Evolutionary conservation across 2,329 filamentous ascomycete genomes (phyloP).

Genomic region (Stagonosporopsis vannaccii): DNA sequence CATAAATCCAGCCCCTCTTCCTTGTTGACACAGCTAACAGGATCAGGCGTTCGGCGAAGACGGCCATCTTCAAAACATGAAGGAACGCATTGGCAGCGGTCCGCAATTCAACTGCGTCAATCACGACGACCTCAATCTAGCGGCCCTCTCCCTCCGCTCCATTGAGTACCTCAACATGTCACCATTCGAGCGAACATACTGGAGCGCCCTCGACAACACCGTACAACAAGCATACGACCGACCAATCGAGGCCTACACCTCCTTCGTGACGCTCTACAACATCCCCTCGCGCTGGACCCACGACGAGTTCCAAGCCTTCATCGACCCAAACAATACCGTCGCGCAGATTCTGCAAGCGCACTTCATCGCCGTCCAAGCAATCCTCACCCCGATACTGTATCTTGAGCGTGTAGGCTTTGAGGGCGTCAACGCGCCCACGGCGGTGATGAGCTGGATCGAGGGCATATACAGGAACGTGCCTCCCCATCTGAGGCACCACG

Average conservation of each 20-base stretch:
- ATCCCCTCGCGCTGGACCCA: slow-evolving; percentile 51
- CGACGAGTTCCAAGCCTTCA: slow-evolving; percentile 53
- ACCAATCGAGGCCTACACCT: slow-evolving; percentile 50
- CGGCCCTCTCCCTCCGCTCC: slow-evolving; percentile 36
- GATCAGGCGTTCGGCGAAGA: slow-evolving; percentile 42
- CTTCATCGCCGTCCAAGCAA: slow-evolving; percentile 56
- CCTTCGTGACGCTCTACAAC: slow-evolving; percentile 54
- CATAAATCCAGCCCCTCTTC: background rate
- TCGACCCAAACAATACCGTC: slow-evolving; percentile 52
- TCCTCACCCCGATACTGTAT: slow-evolving; percentile 53
- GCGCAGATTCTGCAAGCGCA: slow-evolving; percentile 56
- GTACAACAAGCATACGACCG: slow-evolving; percentile 40
- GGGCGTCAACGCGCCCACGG: slow-evolving; percentile 43
- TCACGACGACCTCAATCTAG: slow-evolving; percentile 40
- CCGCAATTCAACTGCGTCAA: slow-evolving; percentile 28
- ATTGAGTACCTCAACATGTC: slow-evolving; percentile 39
- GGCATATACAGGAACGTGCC: slow-evolving; percentile 42
- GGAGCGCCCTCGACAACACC: slow-evolving; percentile 33
- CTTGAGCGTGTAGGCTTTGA: slow-evolving; percentile 45
- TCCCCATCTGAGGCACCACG: slow-evolving; percentile 29
- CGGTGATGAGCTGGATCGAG: slow-evolving; percentile 43
- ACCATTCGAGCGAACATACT: slow-evolving; percentile 39
- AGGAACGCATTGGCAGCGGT: slow-evolving; percentile 32
- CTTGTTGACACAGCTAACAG: slow-evolving; percentile 3
- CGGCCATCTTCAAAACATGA: slow-evolving; percentile 43